Evolutionary conservation across 2,329 filamentous ascomycete genomes (phyloP).

Genomic region (Pezicula carpinea): DNA sequence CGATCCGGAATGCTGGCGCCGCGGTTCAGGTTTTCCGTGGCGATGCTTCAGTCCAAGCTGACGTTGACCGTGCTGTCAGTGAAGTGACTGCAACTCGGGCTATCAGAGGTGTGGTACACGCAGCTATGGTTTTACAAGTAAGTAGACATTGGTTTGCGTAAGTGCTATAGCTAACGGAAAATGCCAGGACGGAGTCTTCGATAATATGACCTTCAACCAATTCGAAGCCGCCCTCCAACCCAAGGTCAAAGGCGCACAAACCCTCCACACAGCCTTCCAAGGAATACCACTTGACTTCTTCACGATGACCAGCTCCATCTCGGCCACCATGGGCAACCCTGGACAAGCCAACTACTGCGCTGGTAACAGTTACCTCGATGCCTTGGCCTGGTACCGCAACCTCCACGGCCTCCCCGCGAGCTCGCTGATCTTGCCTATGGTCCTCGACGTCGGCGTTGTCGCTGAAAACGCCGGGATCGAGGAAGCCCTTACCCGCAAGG

Average conservation of each 20-base stretch:
- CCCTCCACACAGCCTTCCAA: conserved; percentile 17
- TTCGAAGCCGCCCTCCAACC: conserved; percentile 30
- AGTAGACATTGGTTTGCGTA: not conserved
- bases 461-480: conserved; percentile 22
- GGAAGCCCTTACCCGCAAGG: conserved; percentile 11
- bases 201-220: conserved; percentile 32
- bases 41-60: conserved; percentile 38
- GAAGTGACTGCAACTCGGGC: conserved; percentile 29
- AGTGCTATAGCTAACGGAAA: not conserved
- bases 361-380: conserved; percentile 33
- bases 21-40: conserved; percentile 40
- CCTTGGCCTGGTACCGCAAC: conserved; percentile 25
- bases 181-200: conserved; percentile 26
- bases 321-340: conserved; percentile 26
- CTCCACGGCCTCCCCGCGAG: conserved; percentile 21
- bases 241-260: conserved; percentile 29
- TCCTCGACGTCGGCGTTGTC: conserved; percentile 32
- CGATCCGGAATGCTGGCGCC: conserved; percentile 26
- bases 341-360: conserved; percentile 35
- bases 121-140: conserved; percentile 40
- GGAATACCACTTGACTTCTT: conserved; percentile 32
- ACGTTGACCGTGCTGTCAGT: conserved; percentile 32
- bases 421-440: conserved; percentile 27
- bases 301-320: conserved; percentile 26
- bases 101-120: conserved; percentile 39